Evolutionary conservation across 768 basidiomycete species (phyloP).

Genomic region (Tylopilus sp.): DNA sequence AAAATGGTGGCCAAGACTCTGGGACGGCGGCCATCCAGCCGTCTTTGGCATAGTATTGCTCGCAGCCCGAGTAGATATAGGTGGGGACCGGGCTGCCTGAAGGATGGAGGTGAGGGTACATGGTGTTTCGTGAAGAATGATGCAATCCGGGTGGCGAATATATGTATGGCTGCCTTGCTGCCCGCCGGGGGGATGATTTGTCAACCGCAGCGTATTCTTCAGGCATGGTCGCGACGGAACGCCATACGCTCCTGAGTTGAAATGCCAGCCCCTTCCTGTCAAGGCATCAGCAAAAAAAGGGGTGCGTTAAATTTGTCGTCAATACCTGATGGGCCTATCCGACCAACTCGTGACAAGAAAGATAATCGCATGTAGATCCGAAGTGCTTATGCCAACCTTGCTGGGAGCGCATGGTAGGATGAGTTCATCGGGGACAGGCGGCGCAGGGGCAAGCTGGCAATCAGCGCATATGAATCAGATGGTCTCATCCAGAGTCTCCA

Average conservation of each 20-base stretch:
- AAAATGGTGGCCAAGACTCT: conserved; percentile 20
- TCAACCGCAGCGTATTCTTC: neutral
- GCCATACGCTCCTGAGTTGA: conserved; percentile 6
- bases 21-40: conserved; percentile 11
- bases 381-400: conserved; percentile 14
- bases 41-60: conserved; percentile 24
- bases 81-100: conserved; percentile 19
- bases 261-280: neutral
- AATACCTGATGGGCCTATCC: conserved; percentile 11
- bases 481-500: conserved; percentile 8
- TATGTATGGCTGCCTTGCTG: conserved; percentile 29
- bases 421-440: conserved; percentile 14
- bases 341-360: conserved; percentile 2
- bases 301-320: conserved; percentile 15
- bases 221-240: conserved; percentile 9
- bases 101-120: conserved; percentile 27
- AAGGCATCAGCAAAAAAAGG: conserved; percentile 1
- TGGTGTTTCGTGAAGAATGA: conserved; percentile 18
- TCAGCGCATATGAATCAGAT: conserved; percentile 21
- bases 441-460: conserved; percentile 19
- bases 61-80: conserved; percentile 22
- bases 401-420: conserved; percentile 20
- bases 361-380: conserved; percentile 13
- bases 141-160: conserved; percentile 28
- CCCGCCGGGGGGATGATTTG: conserved; percentile 20